Evolutionary conservation across 805 yeast species (phyloP).

Genomic region (Tetrapisispora fleetii): DNA sequence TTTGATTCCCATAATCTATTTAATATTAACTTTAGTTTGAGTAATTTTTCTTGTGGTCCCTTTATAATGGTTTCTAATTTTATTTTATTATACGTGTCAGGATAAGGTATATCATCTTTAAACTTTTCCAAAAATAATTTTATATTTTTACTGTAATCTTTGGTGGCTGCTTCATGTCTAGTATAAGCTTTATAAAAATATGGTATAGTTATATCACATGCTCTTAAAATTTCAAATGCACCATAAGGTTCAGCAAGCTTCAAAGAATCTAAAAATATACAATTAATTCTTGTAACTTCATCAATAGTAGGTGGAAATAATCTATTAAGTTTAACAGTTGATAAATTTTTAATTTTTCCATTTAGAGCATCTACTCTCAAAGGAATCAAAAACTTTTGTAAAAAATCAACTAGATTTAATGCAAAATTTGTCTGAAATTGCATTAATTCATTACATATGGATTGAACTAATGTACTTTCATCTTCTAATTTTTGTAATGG

Average conservation of each 20-base stretch:
- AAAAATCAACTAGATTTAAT: slow-evolving; percentile 56
- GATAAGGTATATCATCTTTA: slow-evolving; percentile 16
- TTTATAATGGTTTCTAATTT: slow-evolving; percentile 52
- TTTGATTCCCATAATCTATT: slow-evolving; percentile 47
- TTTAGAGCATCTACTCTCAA: slow-evolving; percentile 59
- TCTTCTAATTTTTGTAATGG: slow-evolving; percentile 5
- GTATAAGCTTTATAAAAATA: slow-evolving; percentile 88
- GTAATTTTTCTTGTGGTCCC: slow-evolving; percentile 56
- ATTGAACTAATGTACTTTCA: not conserved
- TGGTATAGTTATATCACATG: slow-evolving; percentile 75
- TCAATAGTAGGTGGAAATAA: slow-evolving; percentile 93
- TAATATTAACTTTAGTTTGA: slow-evolving; percentile 59
- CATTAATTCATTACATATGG: slow-evolving; percentile 54
- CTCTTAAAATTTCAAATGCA: slow-evolving; percentile 64
- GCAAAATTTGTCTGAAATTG: slow-evolving; percentile 68
- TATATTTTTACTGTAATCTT: slow-evolving; percentile 43
- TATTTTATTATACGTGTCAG: slow-evolving; percentile 36
- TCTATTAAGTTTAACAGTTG: slow-evolving; percentile 59
- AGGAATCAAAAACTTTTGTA: slow-evolving; percentile 74
- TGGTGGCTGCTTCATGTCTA: slow-evolving; percentile 88
- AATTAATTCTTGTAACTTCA: slow-evolving; percentile 83
- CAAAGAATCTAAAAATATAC: slow-evolving; percentile 70
- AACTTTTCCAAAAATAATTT: slow-evolving; percentile 35
- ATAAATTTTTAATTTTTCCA: slow-evolving; percentile 40
- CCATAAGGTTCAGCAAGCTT: slow-evolving; percentile 60